A percentile compares a stretch with the other conserved stretches of the same genome.
Conservation (phyloP, 805 yeast genomes). For the Cyberlindnera subsufficiens region DNA sequence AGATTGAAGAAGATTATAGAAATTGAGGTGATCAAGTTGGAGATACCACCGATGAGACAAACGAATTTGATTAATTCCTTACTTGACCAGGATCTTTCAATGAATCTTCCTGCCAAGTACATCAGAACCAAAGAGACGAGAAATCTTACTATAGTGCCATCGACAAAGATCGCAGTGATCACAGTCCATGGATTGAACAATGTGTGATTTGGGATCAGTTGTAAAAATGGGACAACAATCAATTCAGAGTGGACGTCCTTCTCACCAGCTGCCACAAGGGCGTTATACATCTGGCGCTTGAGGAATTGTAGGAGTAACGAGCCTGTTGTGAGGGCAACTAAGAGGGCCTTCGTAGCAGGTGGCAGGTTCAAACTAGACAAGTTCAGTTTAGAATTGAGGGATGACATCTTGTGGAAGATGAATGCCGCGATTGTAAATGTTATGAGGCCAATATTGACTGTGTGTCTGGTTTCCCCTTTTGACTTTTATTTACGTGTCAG, state of each 20-base stretch:
- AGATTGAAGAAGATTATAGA: conserved; percentile 23
- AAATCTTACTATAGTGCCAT: conserved; percentile 42
- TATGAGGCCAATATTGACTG: conserved; percentile 18
- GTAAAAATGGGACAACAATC: conserved; percentile 50
- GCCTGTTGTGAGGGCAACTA: conserved; percentile 32
- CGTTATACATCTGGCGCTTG: conserved; percentile 32
- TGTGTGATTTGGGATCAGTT: conserved; percentile 56
- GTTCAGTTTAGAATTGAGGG: conserved; percentile 14
- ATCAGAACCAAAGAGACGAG: conserved; percentile 42
- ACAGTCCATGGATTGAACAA: conserved; percentile 61
- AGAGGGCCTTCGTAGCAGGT: conserved; percentile 39
- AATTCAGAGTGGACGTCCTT: conserved; percentile 30
- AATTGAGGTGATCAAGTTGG: conserved; percentile 39
- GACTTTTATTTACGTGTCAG: not conserved
- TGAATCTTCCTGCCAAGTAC: conserved; percentile 54
- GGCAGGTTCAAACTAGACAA: conserved; percentile 30
- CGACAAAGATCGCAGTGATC: conserved; percentile 58
- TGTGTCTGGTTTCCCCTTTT: no score
- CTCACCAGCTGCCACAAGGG: conserved; percentile 14
- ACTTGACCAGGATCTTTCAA: conserved; percentile 62
- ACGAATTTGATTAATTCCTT: conserved; percentile 45
- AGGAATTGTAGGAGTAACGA: conserved; percentile 37
- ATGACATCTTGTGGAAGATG: conserved; percentile 20
- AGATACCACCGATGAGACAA: conserved; percentile 40
- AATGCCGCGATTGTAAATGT: conserved; percentile 18